These are phyloP conservation scores for Trichosporon sp. DNA, from an alignment of 1,284 basidiomycete species.

Conservation along the genomic window DNA sequence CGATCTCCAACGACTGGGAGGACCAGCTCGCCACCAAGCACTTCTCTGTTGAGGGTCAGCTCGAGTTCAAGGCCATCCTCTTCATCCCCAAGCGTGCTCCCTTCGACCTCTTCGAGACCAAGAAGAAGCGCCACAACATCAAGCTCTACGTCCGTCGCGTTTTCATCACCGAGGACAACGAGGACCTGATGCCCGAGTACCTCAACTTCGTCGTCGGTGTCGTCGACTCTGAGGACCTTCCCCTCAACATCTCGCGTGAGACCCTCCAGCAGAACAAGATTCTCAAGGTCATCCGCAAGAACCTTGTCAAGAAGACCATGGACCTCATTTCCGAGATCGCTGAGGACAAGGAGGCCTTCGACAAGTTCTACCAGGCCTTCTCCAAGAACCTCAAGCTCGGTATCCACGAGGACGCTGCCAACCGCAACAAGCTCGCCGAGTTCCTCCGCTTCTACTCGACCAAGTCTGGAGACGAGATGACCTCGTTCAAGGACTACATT, in stretches of 20 bases:
- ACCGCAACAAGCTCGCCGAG: conserved; percentile 98
- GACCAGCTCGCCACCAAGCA: conserved; percentile 99
- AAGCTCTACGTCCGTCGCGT: conserved; percentile 99
- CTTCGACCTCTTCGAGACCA: conserved; percentile 99
- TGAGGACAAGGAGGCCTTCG: conserved; percentile 99
- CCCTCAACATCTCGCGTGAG: conserved; percentile 99
- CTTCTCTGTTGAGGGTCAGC: conserved; percentile 99
- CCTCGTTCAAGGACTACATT: conserved; percentile 98
- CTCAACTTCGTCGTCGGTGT: conserved; percentile 99
- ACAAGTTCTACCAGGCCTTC: conserved; percentile 91
- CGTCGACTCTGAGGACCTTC: conserved; percentile 99
- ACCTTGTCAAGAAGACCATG: conserved; percentile 97
- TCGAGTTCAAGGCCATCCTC: conserved; percentile 99
- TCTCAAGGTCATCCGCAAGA: conserved; percentile 79
- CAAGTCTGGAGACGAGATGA: conserved; percentile 88
- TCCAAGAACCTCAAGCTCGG: conserved; percentile 98
- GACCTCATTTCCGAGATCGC: conserved; percentile 95
- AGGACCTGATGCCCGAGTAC: conserved; percentile 99
- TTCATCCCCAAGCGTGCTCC: conserved; percentile 96
- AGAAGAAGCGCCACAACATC: conserved; percentile 99
- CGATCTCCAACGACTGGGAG: conserved; percentile 99
- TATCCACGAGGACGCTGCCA: conserved; percentile 98
- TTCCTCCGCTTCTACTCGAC: conserved; percentile 99
- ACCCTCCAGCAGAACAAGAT: conserved; percentile 99
- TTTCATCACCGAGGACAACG: conserved; percentile 99